Evolutionary conservation across 1,284 basidiomycete species (phyloP).

Genomic region (Apiotrichum veenhuisii): DNA sequence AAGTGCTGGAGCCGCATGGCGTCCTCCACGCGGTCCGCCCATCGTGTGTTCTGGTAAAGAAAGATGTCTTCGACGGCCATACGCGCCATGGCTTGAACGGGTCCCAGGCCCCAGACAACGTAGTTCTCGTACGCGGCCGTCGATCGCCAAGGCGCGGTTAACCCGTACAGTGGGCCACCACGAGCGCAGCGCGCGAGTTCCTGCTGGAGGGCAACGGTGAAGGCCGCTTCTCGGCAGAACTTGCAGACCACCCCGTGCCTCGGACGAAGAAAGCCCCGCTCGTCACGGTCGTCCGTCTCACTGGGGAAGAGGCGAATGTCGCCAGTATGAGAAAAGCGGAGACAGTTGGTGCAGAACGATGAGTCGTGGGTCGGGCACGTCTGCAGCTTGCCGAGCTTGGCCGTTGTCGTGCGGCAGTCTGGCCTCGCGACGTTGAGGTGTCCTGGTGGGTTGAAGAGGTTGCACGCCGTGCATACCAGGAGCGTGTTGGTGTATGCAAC

Average conservation of each 20-base stretch:
- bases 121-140: slow-evolving; percentile 11
- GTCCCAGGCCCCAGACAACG: slow-evolving; percentile 8
- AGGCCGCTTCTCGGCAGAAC: slow-evolving; percentile 17
- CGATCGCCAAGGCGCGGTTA: background rate
- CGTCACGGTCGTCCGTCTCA: slow-evolving; percentile 13
- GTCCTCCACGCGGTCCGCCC: slow-evolving; percentile 15
- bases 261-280: slow-evolving; percentile 5
- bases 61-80: slow-evolving; percentile 27
- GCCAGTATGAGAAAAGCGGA: slow-evolving; percentile 5
- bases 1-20: slow-evolving; percentile 19
- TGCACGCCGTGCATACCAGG: slow-evolving; percentile 15
- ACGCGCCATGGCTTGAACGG: slow-evolving; percentile 9
- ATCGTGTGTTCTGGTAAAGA: slow-evolving; percentile 26
- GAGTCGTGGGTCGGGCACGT: slow-evolving; percentile 23
- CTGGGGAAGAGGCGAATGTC: slow-evolving; percentile 4
- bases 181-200: slow-evolving; percentile 19
- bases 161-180: slow-evolving; percentile 7
- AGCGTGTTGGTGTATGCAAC: background rate
- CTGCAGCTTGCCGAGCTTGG: slow-evolving; percentile 17
- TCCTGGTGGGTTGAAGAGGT: background rate
- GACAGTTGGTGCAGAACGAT: slow-evolving; percentile 23
- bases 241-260: slow-evolving; percentile 10
- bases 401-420: slow-evolving; percentile 12
- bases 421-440: background rate
- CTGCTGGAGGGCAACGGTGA: slow-evolving; percentile 8